Evolutionary conservation across 2,329 filamentous ascomycete genomes (phyloP).

Genomic region (Domatiomyces globalis): DNA sequence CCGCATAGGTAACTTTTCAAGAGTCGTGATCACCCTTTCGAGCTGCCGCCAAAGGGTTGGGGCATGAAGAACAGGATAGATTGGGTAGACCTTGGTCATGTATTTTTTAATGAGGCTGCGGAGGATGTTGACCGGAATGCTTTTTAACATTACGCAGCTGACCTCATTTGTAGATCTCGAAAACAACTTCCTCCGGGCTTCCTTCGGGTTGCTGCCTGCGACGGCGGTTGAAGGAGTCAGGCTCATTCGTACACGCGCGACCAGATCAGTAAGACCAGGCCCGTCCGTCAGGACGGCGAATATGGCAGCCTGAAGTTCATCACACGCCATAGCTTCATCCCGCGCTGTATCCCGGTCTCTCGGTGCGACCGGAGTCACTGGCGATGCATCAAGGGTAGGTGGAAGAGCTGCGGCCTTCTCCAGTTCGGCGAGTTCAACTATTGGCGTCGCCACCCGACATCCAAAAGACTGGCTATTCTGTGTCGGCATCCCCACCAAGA

Average conservation of each 20-base stretch:
- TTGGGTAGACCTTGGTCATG: conserved; percentile 20
- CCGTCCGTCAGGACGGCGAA: conserved; percentile 21
- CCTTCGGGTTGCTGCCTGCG: conserved; percentile 10
- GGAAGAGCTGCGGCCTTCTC: conserved; percentile 5
- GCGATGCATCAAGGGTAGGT: conserved; percentile 2
- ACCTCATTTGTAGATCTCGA: conserved; percentile 13
- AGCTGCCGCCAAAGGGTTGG: conserved; percentile 21
- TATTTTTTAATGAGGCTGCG: conserved; percentile 22
- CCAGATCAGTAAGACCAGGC: conserved; percentile 20
- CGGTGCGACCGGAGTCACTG: not conserved
- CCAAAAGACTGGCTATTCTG: conserved; percentile 14
- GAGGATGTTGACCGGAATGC: conserved; percentile 17
- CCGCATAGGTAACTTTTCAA: conserved; percentile 14
- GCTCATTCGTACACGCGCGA: conserved; percentile 23
- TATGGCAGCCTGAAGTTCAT: conserved; percentile 20
- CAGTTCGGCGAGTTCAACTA: conserved; percentile 9
- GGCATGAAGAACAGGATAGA: conserved; percentile 20
- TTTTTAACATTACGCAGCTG: conserved; percentile 17
- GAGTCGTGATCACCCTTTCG: conserved; percentile 12
- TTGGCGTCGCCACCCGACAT: conserved; percentile 3
- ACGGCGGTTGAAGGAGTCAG: conserved; percentile 22
- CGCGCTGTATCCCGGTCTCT: conserved; percentile 12
- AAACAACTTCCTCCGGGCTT: conserved; percentile 11
- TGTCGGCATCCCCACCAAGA: conserved; percentile 18
- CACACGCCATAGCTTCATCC: conserved; percentile 20